Evolutionary conservation across 768 basidiomycete species (phyloP).

Genomic region (Leucocoprinus birnbaumii): DNA sequence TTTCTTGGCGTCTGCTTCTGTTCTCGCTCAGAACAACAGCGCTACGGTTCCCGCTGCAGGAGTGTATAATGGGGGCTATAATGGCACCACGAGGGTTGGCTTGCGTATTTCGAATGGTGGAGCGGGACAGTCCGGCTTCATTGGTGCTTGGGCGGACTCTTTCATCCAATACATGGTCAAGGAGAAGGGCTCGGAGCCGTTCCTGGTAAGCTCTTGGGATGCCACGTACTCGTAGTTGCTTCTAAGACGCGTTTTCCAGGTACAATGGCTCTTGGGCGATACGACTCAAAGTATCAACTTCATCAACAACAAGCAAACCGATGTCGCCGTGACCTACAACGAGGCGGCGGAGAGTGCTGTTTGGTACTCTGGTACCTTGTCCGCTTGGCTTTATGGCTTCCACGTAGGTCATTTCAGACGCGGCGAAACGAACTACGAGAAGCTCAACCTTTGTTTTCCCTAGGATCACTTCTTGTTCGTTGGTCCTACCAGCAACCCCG

Average conservation of each 20-base stretch:
- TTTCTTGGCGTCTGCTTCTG: not conserved
- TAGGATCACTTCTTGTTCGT: slow-evolving; percentile 52
- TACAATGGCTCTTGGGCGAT: slow-evolving; percentile 57
- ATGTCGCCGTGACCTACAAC: slow-evolving; percentile 52
- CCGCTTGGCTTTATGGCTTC: slow-evolving; percentile 39
- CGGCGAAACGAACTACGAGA: too few species aligned
- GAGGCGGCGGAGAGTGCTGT: slow-evolving; percentile 43
- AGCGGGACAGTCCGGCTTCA: slow-evolving; percentile 48
- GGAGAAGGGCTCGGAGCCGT: slow-evolving; percentile 24
- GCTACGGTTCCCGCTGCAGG: slow-evolving; percentile 17
- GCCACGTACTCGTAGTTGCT: not conserved
- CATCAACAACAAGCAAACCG: slow-evolving; percentile 38
- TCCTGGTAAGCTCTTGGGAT: slow-evolving; percentile 24
- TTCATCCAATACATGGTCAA: slow-evolving; percentile 39
- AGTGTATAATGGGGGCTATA: slow-evolving; percentile 40
- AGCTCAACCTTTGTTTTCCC: too few species aligned
- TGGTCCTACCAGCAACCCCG: slow-evolving; percentile 46
- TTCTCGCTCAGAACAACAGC: not conserved
- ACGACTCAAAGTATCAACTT: slow-evolving; percentile 47
- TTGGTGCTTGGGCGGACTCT: slow-evolving; percentile 43
- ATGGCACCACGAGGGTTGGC: slow-evolving; percentile 26
- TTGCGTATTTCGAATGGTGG: slow-evolving; percentile 49
- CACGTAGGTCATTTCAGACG: slow-evolving; percentile 32
- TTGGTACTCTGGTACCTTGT: slow-evolving; percentile 26
- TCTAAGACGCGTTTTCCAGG: slow-evolving; percentile 24